phyloP scores from a whole-genome alignment of 2,329 filamentous ascomycete genomes.

The Grosmannia serpens region DNA sequence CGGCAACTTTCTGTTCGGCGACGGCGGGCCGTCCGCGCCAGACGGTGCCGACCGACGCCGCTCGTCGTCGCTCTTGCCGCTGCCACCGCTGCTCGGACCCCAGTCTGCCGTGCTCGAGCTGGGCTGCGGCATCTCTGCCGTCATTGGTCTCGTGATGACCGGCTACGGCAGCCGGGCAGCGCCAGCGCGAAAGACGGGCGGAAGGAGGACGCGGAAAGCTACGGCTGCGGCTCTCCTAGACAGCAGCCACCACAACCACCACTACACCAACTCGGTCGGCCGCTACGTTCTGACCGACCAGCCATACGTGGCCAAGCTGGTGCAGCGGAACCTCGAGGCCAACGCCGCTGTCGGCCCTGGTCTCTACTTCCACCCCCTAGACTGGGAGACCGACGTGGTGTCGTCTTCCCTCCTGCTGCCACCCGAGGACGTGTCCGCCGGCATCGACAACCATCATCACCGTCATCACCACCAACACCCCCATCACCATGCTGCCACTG shows the following conservation, averaged over 20 bases:
- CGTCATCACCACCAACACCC: not conserved
- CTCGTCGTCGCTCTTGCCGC: not conserved
- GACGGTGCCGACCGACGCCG: slow-evolving; percentile 25
- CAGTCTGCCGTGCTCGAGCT: slow-evolving; percentile 63
- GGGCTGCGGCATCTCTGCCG: slow-evolving; percentile 75
- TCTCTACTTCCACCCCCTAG: slow-evolving; percentile 51
- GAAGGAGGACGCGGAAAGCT: not conserved
- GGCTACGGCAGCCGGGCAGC: slow-evolving; percentile 18
- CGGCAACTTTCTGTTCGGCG: slow-evolving; percentile 49
- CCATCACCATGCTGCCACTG: not conserved
- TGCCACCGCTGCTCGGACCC: slow-evolving; percentile 26
- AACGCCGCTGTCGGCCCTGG: slow-evolving; percentile 29
- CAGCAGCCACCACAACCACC: not conserved
- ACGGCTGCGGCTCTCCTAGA: not conserved
- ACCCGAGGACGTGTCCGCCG: not conserved
- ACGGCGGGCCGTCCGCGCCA: slow-evolving; percentile 14
- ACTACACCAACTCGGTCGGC: slow-evolving; percentile 28
- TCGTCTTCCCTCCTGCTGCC: slow-evolving; percentile 23
- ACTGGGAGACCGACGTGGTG: slow-evolving; percentile 68
- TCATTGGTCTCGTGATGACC: slow-evolving; percentile 60
- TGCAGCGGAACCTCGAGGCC: slow-evolving; percentile 63
- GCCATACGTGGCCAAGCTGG: slow-evolving; percentile 64
- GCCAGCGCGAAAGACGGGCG: not conserved
- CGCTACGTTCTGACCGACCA: slow-evolving; percentile 80
- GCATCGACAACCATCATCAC: not conserved